A percentile compares a stretch with the other conserved stretches of the same genome.
Evolutionary conservation across 805 yeast genomes (phyloP).

Genomic region (Candida wancherniae): DNA sequence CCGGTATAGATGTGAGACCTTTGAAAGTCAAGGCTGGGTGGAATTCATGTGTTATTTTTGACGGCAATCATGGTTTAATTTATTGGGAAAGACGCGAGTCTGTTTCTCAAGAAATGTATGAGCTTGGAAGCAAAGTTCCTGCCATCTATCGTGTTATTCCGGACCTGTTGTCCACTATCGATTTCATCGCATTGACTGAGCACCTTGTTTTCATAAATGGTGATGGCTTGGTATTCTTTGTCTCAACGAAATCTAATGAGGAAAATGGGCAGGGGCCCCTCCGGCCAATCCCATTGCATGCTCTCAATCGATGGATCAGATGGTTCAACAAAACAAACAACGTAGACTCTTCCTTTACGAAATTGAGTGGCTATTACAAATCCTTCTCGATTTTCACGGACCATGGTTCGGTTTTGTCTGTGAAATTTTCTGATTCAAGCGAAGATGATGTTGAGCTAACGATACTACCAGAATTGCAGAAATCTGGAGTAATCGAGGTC

Average conservation of each 20-base stretch:
- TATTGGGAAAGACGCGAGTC: constrained; percentile 46
- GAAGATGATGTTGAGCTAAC: constrained; percentile 21
- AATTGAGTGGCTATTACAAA: constrained; percentile 51
- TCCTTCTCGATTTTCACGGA: constrained; percentile 54
- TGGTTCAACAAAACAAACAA: constrained; percentile 15
- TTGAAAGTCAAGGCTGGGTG: constrained; percentile 64
- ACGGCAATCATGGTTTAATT: constrained; percentile 49
- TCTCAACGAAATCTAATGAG: constrained; percentile 33
- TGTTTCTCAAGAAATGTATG: constrained; percentile 17
- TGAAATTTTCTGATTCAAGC: constrained; percentile 21
- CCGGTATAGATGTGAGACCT: constrained; percentile 29
- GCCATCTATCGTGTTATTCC: constrained; percentile 43
- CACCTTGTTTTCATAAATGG: constrained; percentile 46
- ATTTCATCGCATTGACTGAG: constrained; percentile 52
- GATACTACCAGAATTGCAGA: constrained; percentile 40
- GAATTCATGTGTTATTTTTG: constrained; percentile 50
- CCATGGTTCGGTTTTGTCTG: constrained; percentile 43
- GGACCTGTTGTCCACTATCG: constrained; percentile 39
- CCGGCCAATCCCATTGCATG: no score
- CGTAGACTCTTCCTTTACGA: constrained; percentile 34
- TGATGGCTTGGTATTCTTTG: constrained; percentile 38
- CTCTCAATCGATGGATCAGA: constrained; percentile 25
- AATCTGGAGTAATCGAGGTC: constrained; percentile 47
- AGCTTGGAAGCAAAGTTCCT: constrained; percentile 13
- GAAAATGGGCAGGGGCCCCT: no score